phyloP scores from a whole-genome alignment of 192 early-diverging fungal genomes.

The Phlyctochytrium bullatum region DNA sequence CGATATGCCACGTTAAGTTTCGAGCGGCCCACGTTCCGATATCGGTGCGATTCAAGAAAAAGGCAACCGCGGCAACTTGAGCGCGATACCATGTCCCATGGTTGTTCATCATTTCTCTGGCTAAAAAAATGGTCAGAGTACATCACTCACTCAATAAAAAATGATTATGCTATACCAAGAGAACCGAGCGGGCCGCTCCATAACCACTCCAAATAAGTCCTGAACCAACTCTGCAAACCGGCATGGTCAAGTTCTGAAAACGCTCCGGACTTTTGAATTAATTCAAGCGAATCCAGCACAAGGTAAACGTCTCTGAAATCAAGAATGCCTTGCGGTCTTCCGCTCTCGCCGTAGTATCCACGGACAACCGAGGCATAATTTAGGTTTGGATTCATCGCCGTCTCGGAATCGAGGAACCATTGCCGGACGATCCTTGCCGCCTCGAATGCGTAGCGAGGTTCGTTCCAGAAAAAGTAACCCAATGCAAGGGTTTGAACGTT shows the following conservation, averaged over 20 bases:
- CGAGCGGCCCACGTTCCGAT: constrained; percentile 24
- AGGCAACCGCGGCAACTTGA: constrained; percentile 41
- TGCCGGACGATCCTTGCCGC: constrained; percentile 34
- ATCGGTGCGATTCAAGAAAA: constrained; percentile 39
- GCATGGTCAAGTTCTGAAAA: constrained; percentile 2
- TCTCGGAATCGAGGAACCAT: constrained; percentile 59
- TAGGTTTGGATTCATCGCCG: constrained; percentile 61
- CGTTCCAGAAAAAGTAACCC: constrained; percentile 51
- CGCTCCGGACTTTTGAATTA: constrained; percentile 1
- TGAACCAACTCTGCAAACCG: constrained; percentile 14
- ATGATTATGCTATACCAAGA: too few species aligned
- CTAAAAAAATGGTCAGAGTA: too few species aligned
- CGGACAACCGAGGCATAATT: constrained; percentile 36
- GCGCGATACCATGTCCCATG: constrained; percentile 61
- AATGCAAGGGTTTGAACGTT: constrained; percentile 19
- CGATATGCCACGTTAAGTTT: background rate
- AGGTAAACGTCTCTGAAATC: constrained; percentile 9
- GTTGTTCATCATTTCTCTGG: constrained; percentile 35
- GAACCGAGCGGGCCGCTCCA: background rate
- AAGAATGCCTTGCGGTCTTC: background rate
- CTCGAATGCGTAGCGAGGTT: constrained; percentile 44
- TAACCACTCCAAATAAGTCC: background rate
- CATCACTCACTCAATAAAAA: too few species aligned
- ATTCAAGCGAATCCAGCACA: constrained; percentile 18
- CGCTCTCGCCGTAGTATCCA: background rate